Evolutionary conservation across 2,329 filamentous ascomycete genomes (phyloP), one percentile per base, ranked within the genome.

Genomic region (Shiraia sp.): DNA sequence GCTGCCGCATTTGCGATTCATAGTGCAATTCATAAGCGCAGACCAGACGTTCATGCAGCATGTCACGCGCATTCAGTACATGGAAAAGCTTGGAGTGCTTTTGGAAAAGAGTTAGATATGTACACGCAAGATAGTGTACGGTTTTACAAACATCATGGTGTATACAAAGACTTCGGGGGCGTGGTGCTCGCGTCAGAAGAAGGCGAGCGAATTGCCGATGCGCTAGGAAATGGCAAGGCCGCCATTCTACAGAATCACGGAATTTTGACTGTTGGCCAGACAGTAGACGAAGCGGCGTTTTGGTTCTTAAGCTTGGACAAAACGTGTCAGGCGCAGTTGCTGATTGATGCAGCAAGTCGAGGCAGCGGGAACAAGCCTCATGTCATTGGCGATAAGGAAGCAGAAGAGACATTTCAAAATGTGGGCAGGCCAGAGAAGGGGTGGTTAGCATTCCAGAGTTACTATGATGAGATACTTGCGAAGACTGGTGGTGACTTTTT

Each of bases 391-490:
- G 71, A 74, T 3, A 59, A 60, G 24, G 73, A 75, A 43, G 72
- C 71, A 3, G 50, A 42, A 4, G 67, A 67, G 45, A 69, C 63
- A 23, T 74, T 69, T 40, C 55, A 63, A 47, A 68, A 71, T 40
- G 70, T 76, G 1, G 75, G 73, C 2, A 72, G 63, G 24, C 71
- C 76, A 0, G 74, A 75, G 57, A 80, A 79, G 51, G 77, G 76
- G 0, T 80, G 74, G 75, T 60, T 79, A 31, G 74, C 73, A 3
- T 79, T 79, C 42, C 77, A 79, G 51, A 71, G 72, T 9, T 78
- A 79, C 47, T 79, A 77, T 52, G 77, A 80, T 58, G 76, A 79
- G 50, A 66, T 76, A n/a, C 49, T 79, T 26, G 72, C 71, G 8
- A 78, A 73, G 65, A 79, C 75, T 2, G 69, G 71, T 29, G 77